These are phyloP conservation scores for Mycena amicta DNA, from an alignment of 768 basidiomycete species.

Conservation along the genomic window DNA sequence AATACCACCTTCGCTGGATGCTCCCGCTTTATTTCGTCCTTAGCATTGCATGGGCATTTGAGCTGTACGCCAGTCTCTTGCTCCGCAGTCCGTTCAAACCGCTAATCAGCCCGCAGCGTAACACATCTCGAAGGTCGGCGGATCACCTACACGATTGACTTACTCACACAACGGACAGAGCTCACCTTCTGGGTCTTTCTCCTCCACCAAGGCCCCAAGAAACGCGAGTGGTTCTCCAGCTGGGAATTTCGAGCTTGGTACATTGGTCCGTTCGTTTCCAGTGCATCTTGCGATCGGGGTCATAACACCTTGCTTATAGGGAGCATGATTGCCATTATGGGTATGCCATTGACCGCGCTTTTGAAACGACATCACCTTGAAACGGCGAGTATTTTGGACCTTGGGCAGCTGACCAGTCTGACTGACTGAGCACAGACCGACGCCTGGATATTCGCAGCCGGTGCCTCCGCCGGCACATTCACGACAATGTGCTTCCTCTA, in stretches of 20 bases:
- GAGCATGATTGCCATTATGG: constrained; percentile 63
- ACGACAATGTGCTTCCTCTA: constrained; percentile 75
- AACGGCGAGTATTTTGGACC: constrained; percentile 42
- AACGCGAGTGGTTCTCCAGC: constrained; percentile 78
- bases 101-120: constrained; percentile 43
- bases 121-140: constrained; percentile 78
- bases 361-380: constrained; percentile 60
- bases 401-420: constrained; percentile 9
- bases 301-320: constrained; percentile 40
- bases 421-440: constrained; percentile 50
- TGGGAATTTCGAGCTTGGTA: constrained; percentile 79
- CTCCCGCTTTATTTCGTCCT: constrained; percentile 73
- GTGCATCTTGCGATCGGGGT: constrained; percentile 2
- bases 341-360: constrained; percentile 72
- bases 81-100: constrained; percentile 2
- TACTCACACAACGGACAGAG: constrained; percentile 43
- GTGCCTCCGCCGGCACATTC: constrained; percentile 62
- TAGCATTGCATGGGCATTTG: constrained; percentile 75
- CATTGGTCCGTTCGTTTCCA: constrained; percentile 46
- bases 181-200: constrained; percentile 84
- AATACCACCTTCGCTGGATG: constrained; percentile 51
- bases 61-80: constrained; percentile 56
- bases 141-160: background rate
- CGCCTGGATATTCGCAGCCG: constrained; percentile 77
- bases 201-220: constrained; percentile 71